Evolutionary conservation across 108 stramenopile genomes (phyloP).

Genomic region (Aureococcus anophagefferens): DNA sequence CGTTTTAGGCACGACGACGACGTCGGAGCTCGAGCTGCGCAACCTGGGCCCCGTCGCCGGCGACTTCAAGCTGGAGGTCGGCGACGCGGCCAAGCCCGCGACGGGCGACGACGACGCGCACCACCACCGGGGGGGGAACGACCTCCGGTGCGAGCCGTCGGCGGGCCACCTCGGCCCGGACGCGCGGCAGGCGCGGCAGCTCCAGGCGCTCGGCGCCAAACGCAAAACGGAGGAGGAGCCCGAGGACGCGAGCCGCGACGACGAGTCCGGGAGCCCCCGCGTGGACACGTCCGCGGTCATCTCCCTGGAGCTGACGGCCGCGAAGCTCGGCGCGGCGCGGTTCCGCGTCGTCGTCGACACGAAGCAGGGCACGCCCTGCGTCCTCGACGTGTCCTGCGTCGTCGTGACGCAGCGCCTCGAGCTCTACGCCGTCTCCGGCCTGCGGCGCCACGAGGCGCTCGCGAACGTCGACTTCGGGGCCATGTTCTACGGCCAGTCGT

Average conservation of each 20-base stretch:
- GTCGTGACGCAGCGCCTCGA: slow-evolving; percentile 19
- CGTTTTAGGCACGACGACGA: neutral
- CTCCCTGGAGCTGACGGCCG: neutral
- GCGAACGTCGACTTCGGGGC: slow-evolving; percentile 6
- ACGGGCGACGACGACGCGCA: too few relatives aligned
- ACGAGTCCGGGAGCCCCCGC: too few relatives aligned
- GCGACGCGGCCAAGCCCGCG: too few relatives aligned
- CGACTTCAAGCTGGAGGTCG: neutral
- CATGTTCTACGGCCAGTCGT: slow-evolving; percentile 23
- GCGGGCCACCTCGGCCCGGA: too few relatives aligned
- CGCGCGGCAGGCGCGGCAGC: too few relatives aligned
- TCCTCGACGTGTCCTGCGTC: slow-evolving; percentile 17
- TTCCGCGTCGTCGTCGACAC: slow-evolving; percentile 5
- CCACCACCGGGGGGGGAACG: too few relatives aligned
- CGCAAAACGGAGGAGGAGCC: too few relatives aligned
- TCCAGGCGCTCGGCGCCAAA: too few relatives aligned
- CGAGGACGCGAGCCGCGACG: too few relatives aligned
- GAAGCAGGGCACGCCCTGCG: neutral
- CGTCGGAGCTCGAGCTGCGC: neutral
- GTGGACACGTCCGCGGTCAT: too few relatives aligned
- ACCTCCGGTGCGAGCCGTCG: too few relatives aligned
- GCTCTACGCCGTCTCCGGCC: slow-evolving; percentile 7
- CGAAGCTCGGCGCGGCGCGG: slow-evolving; percentile 5
- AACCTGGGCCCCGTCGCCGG: neutral
- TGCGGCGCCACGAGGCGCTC: neutral